Conservation (phyloP, 495 filamentous ascomycete species). For the Cercophora samala region DNA sequence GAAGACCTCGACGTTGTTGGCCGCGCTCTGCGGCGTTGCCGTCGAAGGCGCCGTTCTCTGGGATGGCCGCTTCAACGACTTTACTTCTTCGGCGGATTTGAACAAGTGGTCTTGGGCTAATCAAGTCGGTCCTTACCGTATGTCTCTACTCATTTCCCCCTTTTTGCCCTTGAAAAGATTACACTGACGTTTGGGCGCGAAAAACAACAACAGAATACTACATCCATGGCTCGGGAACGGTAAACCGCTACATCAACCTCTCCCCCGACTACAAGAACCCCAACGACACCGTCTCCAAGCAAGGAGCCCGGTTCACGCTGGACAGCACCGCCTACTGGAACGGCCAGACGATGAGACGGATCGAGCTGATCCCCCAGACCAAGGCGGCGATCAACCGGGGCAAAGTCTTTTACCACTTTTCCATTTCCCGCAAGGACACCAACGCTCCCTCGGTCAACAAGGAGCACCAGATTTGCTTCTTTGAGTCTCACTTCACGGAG, state of each 20-base stretch:
- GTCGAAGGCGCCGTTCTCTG: conserved; percentile 48
- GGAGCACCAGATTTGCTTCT: conserved; percentile 75
- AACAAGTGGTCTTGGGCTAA: conserved; percentile 62
- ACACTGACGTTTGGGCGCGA: too few species aligned
- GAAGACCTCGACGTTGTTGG: conserved; percentile 9
- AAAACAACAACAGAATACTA: conserved; percentile 59
- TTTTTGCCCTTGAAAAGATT: too few species aligned
- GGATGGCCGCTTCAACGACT: conserved; percentile 61
- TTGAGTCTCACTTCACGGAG: conserved; percentile 74
- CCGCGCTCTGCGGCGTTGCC: conserved; percentile 15
- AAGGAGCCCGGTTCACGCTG: conserved; percentile 68
- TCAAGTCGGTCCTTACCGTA: conserved; percentile 60
- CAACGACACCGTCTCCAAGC: conserved; percentile 55
- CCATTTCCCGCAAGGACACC: conserved; percentile 52
- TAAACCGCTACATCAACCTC: conserved; percentile 58
- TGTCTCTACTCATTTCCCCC: not conserved
- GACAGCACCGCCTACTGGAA: conserved; percentile 60
- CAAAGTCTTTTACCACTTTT: conserved; percentile 68
- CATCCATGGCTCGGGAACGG: conserved; percentile 58
- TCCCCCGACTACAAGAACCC: conserved; percentile 61
- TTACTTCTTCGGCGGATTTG: conserved; percentile 48
- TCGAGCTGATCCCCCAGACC: conserved; percentile 67
- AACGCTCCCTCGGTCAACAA: conserved; percentile 58
- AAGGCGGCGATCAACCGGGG: conserved; percentile 58
- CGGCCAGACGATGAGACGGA: conserved; percentile 55